Evolutionary conservation across 306 rosid species (phyloP), one percentile per base, ranked within the genome.

Genomic region (Astragalus membranaceus): DNA sequence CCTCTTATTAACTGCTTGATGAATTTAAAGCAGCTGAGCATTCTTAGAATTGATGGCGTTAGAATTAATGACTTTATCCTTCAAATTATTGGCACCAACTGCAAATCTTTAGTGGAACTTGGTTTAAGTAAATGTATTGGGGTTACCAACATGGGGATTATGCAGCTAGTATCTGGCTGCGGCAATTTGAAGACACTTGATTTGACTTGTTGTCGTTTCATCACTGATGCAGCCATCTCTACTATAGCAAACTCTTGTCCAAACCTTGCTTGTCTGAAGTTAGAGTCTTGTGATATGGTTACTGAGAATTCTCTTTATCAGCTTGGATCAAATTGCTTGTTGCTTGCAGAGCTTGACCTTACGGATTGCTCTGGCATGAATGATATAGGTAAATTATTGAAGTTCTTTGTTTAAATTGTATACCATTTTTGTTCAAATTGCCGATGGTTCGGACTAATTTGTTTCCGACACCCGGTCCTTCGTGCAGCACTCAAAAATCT

Each of bases 91-190:
- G 83, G 81, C 60, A n/a, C 47, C 63, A 81, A 76, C 69, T 70
- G 86, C 81, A 80, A 82, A 77, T 80, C 80, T 59, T 67, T 87
- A 74, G 76, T 82, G 81, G 88, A 87, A 76, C 77, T 87, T 78
- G 89, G 92, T 80, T 80, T 87, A 80, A 87, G 85, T 82, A 87
- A 87, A 82, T 87, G 92, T 73, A 7, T 70, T 5, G 89, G 92
- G 57, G 83, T 85, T 66, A 85, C 87, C 59, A 69, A 87, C 79
- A 72, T 23, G 51, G 85, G 85, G 65, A 72, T 87, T 47, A 58
- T 63, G 78, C 88, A 59, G 61, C 80, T 87, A 64, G 79, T 78
- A 51, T 73, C 76, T 70, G 84, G 85, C 67, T 80, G 86, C 79
- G 67, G 51, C 41, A 77, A 69, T 70, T 87, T 87, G 85, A 78